Percentiles rank a stretch among this genome's conserved stretches.
phyloP scores from a whole-genome alignment of 1,284 basidiomycete genomes.

The Sanghuangporus sanghuang region DNA sequence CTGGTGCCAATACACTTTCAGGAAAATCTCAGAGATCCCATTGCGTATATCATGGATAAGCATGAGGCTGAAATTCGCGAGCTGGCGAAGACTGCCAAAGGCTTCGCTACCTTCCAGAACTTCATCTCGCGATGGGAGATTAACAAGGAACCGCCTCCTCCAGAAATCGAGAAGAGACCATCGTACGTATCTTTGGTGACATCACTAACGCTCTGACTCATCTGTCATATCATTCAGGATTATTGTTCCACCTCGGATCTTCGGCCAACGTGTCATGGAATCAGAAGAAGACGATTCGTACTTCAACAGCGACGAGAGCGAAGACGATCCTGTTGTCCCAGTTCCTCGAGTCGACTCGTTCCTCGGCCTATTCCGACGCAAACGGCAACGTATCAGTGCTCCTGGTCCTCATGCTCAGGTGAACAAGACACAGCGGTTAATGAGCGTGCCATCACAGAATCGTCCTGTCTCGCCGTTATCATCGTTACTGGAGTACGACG shows the following conservation, averaged over 20 bases:
- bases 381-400: slow-evolving; percentile 23
- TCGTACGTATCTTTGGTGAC: slow-evolving; percentile 35
- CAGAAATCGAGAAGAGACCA: slow-evolving; percentile 43
- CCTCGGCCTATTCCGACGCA: slow-evolving; percentile 16
- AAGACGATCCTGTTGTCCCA: slow-evolving; percentile 40
- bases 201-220: slow-evolving; percentile 1
- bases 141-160: slow-evolving; percentile 73
- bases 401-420: slow-evolving; percentile 5
- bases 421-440: slow-evolving; percentile 29
- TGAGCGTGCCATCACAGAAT: slow-evolving; percentile 38
- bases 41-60: slow-evolving; percentile 79
- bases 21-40: slow-evolving; percentile 86
- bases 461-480: slow-evolving; percentile 48
- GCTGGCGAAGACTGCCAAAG: slow-evolving; percentile 57
- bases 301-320: slow-evolving; percentile 80
- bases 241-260: slow-evolving; percentile 17
- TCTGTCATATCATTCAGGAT: slow-evolving; percentile 3
- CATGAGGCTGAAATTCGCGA: slow-evolving; percentile 64
- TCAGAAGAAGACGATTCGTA: slow-evolving; percentile 82
- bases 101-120: slow-evolving; percentile 65
- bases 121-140: slow-evolving; percentile 86
- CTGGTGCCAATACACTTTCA: slow-evolving; percentile 27
- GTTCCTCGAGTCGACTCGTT: neutral
- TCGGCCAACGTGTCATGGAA: slow-evolving; percentile 45
- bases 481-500: slow-evolving; percentile 66